Evolutionary conservation across 106 monocot genomes (phyloP).

Genomic region (Amphibolis antarctica): DNA sequence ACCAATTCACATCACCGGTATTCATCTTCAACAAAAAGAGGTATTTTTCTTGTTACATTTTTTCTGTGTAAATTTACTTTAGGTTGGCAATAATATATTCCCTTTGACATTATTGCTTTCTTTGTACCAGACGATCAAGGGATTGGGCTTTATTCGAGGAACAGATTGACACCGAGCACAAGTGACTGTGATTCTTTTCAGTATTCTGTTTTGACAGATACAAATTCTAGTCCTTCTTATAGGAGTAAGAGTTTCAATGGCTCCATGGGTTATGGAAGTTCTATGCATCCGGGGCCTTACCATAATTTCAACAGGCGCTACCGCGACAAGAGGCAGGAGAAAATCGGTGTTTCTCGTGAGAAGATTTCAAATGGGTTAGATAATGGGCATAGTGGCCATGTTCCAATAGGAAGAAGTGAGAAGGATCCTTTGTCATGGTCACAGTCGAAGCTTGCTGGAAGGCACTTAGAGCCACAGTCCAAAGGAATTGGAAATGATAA

Average conservation of each 20-base stretch:
- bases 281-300: slow-evolving; percentile 10
- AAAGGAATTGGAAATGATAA: slow-evolving; percentile 18
- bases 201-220: slow-evolving; percentile 2
- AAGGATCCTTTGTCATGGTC: slow-evolving; percentile 36
- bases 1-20: slow-evolving; percentile 8
- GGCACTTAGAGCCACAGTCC: slow-evolving; percentile 21
- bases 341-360: slow-evolving; percentile 35
- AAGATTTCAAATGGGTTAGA: slow-evolving; percentile 27
- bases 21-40: slow-evolving; percentile 4
- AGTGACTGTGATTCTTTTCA: slow-evolving; percentile 1
- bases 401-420: slow-evolving; percentile 22
- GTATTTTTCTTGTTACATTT: not conserved
- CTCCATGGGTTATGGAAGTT: not conserved
- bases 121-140: slow-evolving; percentile 11
- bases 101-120: not conserved
- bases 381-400: slow-evolving; percentile 31
- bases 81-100: not conserved
- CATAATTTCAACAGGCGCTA: slow-evolving; percentile 12
- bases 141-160: not conserved
- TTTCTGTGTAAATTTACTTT: not conserved
- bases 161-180: slow-evolving; percentile 4
- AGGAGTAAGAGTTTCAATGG: slow-evolving; percentile 19
- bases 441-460: slow-evolving; percentile 30
- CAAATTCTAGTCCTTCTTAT: slow-evolving; percentile 4
- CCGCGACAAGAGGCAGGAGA: slow-evolving; percentile 43